These are phyloP conservation scores for Penicillium arizonense DNA, from an alignment of 495 filamentous ascomycete genomes.

Conservation along the genomic window DNA sequence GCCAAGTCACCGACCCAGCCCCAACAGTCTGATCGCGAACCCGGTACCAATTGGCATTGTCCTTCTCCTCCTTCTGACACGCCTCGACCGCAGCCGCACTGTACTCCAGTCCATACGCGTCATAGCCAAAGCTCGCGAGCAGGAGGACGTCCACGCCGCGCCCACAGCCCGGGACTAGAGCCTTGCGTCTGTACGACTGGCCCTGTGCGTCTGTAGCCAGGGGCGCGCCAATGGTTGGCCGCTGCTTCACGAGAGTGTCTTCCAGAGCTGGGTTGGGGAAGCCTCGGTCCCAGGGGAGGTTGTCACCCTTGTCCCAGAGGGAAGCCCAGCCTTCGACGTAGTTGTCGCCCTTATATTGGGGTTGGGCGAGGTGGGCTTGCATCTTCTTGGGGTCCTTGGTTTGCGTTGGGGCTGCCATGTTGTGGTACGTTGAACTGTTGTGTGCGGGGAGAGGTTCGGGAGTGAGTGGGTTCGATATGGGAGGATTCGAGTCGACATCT, in stretches of 20 bases:
- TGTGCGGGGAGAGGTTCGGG: neutral
- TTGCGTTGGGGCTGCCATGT: conserved; percentile 18
- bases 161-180: conserved; percentile 72
- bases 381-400: conserved; percentile 22
- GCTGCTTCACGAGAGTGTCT: conserved; percentile 54
- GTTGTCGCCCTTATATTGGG: conserved; percentile 28
- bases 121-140: conserved; percentile 67
- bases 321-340: conserved; percentile 55
- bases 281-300: conserved; percentile 69
- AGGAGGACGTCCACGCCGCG: conserved; percentile 73
- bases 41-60: conserved; percentile 43
- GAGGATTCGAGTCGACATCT: neutral
- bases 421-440: neutral
- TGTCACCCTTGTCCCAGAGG: conserved; percentile 60
- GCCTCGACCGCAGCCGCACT: conserved; percentile 54
- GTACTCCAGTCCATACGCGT: conserved; percentile 71
- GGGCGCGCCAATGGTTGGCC: conserved; percentile 43
- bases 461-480: neutral
- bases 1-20: conserved; percentile 56
- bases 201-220: conserved; percentile 24
- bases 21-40: conserved; percentile 41
- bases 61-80: conserved; percentile 48
- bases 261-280: conserved; percentile 64
- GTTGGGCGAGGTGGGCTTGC: conserved; percentile 28
- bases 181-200: conserved; percentile 39